phyloP scores from a whole-genome alignment of 306 rosid genomes.

The Cucurbita maxima region DNA sequence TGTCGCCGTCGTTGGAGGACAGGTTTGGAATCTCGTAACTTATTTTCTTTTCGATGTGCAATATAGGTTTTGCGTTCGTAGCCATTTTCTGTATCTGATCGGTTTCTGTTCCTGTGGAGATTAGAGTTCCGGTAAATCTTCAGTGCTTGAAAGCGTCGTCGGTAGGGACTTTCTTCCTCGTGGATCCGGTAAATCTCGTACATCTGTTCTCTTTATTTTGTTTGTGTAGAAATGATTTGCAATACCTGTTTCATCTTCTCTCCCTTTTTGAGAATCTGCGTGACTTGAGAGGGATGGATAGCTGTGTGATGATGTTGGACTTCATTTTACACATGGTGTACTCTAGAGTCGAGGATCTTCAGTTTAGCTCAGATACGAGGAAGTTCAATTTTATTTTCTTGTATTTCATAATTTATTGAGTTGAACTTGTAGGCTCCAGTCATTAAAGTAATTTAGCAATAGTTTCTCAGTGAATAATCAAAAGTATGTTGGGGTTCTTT shows the following conservation, averaged over 20 bases:
- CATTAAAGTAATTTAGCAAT: background rate
- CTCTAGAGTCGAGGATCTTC: background rate
- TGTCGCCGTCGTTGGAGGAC: constrained; percentile 98
- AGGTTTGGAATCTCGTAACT: constrained; percentile 23
- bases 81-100: background rate
- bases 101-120: background rate
- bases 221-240: background rate
- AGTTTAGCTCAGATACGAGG: background rate
- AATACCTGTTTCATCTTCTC: background rate
- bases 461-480: background rate
- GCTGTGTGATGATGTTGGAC: background rate
- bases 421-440: background rate
- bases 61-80: background rate
- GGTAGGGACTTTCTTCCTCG: constrained; percentile 98
- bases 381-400: background rate
- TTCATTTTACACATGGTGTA: background rate
- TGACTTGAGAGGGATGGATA: background rate
- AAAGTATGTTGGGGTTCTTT: background rate
- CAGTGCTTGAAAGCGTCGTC: constrained; percentile 92
- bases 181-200: constrained; percentile 61
- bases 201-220: background rate
- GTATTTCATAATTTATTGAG: background rate
- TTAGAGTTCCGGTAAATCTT: constrained; percentile 94
- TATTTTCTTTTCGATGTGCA: no score
- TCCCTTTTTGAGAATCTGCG: background rate